phyloP scores from a whole-genome alignment of 2,329 filamentous ascomycete genomes.

The Trichoderma sp. region DNA sequence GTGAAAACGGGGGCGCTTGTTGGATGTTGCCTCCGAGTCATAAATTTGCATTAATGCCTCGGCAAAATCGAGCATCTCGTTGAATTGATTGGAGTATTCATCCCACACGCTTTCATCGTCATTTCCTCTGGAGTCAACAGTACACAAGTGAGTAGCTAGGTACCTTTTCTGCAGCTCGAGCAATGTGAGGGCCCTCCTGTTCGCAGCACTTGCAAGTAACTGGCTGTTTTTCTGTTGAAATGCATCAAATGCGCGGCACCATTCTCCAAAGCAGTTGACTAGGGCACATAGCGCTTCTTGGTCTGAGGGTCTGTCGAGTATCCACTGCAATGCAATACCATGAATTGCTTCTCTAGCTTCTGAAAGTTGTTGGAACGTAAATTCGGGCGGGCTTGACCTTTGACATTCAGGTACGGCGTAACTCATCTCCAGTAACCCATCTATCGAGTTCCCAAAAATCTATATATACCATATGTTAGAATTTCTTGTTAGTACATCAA shows the following conservation, averaged over 20 bases:
- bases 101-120: not conserved
- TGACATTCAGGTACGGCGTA: not conserved
- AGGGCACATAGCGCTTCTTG: not conserved
- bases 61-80: not conserved
- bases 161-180: not conserved
- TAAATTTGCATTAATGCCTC: not conserved
- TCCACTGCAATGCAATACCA: not conserved
- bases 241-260: not conserved
- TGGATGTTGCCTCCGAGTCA: not conserved
- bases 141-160: not conserved
- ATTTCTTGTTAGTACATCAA: not conserved
- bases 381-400: not conserved
- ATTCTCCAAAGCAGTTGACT: not conserved
- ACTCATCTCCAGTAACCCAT: not conserved
- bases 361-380: not conserved
- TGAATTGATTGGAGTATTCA: not conserved
- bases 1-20: not conserved
- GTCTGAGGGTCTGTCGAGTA: not conserved
- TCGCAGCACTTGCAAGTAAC: not conserved
- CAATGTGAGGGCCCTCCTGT: not conserved
- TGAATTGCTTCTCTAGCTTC: not conserved
- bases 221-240: not conserved
- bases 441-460: not conserved
- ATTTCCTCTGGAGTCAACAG: not conserved
- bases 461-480: not conserved